Conservation (phyloP, 768 basidiomycete genomes). For the Candolleomyces aberdarensis region DNA sequence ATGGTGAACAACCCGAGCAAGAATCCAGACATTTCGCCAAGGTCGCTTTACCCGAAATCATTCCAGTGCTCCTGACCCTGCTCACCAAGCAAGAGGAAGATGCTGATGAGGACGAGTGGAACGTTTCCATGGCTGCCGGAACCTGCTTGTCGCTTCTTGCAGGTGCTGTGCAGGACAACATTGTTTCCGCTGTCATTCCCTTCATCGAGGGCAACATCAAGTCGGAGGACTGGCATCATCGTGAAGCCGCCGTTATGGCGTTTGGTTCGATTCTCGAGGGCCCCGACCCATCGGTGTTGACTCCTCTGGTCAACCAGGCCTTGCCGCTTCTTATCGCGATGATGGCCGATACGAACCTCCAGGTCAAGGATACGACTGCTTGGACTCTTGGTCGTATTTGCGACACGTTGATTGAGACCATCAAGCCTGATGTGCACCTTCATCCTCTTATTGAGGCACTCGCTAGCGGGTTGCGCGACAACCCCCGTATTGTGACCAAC, state of each 20-base stretch:
- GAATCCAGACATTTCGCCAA: constrained; percentile 93
- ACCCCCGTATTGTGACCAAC: constrained; percentile 84
- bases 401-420: constrained; percentile 79
- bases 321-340: constrained; percentile 91
- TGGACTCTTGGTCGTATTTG: constrained; percentile 98
- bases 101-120: constrained; percentile 98
- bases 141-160: constrained; percentile 89
- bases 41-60: constrained; percentile 90
- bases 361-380: constrained; percentile 95
- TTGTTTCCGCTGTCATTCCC: constrained; percentile 92
- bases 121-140: constrained; percentile 94
- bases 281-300: constrained; percentile 83
- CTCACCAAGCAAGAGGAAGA: constrained; percentile 95
- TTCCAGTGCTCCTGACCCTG: constrained; percentile 86
- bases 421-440: constrained; percentile 88
- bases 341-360: constrained; percentile 83
- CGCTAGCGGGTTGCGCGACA: constrained; percentile 76
- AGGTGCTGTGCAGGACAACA: constrained; percentile 83
- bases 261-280: constrained; percentile 98
- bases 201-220: constrained; percentile 98
- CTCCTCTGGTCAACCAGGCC: constrained; percentile 90
- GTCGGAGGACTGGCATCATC: constrained; percentile 86
- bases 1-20: constrained; percentile 80
- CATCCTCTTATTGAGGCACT: constrained; percentile 80
- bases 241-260: constrained; percentile 97